Evolutionary conservation across 805 yeast species (phyloP), one percentile per base, ranked within the genome.

Genomic region (Candida krabiensis): DNA sequence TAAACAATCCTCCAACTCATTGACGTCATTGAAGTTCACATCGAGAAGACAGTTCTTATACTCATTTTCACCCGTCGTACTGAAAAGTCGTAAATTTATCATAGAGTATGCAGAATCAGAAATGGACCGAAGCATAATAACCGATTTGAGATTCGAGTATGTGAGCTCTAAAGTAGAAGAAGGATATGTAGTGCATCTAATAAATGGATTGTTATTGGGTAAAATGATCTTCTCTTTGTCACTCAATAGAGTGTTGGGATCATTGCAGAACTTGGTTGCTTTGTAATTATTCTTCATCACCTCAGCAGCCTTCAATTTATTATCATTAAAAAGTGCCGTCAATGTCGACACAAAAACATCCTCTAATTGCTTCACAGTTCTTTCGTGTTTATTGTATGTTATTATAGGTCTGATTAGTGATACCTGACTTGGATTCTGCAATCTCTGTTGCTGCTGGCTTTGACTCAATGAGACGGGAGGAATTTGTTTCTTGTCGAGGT

Each of bases 381-480:
- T 47, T 44, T 77, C 79, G 48, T 80, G 86, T 41, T 73, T 70
- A 41, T 76, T 70, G 46, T 77, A 75, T 4, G 83, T 83, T 24
- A 80, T 66, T 28, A 80, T 55, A 2, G 86, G 84, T 25, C 80
- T 60, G 15, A 80, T 59, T 15, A 80, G 64, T 37, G 72, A 56
- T 2, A 75, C 39, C 27, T 33, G 34, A 35, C 16, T 38, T 30
- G 28, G 33, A 38, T 28, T 41, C 17, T 29, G 30, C 15, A 33
- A 16, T 18, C 39, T 27, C 19, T 30, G 43, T 12, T 40, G 35
- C 19, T 36, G 30, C n/a, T 33, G 45, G n/a, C 44, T 47, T 42
- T 69, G 69, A 18, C 70, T 65, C 44, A 67, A 54, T 4, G 74
- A 62, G 2, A 76, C 66, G 13, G 82, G 81, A 9, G 75, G 65